phyloP scores from a whole-genome alignment of 495 filamentous ascomycete genomes.

The Jackrogersella minutella region DNA sequence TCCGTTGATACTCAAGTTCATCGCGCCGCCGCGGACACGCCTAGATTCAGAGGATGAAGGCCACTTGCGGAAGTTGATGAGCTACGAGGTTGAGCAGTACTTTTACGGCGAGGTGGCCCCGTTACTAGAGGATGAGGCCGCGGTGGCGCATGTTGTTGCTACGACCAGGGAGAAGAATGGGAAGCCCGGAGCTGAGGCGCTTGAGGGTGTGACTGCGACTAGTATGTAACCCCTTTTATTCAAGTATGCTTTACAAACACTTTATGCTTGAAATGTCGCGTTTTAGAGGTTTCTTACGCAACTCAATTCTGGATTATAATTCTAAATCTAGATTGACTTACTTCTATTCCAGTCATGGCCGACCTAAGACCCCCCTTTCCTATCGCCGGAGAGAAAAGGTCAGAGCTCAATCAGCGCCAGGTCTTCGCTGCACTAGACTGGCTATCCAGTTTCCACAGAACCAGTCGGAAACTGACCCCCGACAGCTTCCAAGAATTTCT shows the following conservation, averaged over 20 bases:
- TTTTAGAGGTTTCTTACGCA: too few species aligned
- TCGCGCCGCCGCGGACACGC: conserved; percentile 41
- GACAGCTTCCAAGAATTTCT: conserved; percentile 30
- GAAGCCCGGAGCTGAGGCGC: conserved; percentile 36
- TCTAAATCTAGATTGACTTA: conserved; percentile 8
- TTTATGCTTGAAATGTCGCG: too few species aligned
- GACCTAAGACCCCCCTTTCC: conserved; percentile 40
- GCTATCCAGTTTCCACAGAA: conserved; percentile 54
- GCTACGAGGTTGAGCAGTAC: conserved; percentile 57
- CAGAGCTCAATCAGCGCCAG: conserved; percentile 37
- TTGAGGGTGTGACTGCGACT: conserved; percentile 46
- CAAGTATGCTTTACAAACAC: too few species aligned
- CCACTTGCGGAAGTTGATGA: conserved; percentile 57
- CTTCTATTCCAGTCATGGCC: conserved; percentile 28
- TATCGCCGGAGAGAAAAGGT: conserved; percentile 39
- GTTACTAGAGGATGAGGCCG: conserved; percentile 36
- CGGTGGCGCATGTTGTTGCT: conserved; percentile 45
- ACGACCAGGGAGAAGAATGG: conserved; percentile 37
- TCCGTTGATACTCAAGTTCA: conserved; percentile 52
- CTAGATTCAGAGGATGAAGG: conserved; percentile 46
- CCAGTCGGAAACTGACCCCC: conserved; percentile 41
- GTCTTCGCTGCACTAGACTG: conserved; percentile 48
- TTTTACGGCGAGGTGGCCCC: conserved; percentile 53
- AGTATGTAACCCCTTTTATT: conserved; percentile 15
- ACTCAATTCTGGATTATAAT: too few species aligned